These are phyloP conservation scores for Termitomyces sp. DNA, from an alignment of 768 basidiomycete genomes.

Conservation along the genomic window DNA sequence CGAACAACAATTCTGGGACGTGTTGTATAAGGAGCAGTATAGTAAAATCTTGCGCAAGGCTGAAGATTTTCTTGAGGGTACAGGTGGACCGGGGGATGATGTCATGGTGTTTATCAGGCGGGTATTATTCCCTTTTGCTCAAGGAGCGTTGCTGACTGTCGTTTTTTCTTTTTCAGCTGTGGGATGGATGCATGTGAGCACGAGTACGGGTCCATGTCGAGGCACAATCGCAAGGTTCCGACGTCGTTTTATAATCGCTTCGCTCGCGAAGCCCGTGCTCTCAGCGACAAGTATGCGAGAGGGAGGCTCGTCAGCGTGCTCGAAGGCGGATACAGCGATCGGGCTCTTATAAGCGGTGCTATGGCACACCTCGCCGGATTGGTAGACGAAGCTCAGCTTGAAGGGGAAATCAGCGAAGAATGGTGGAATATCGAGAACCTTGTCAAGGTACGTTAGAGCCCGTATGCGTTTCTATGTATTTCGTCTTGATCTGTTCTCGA, in stretches of 20 bases:
- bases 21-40: constrained; percentile 66
- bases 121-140: constrained; percentile 6
- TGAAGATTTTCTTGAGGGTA: constrained; percentile 61
- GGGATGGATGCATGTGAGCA: constrained; percentile 96
- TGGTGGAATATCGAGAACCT: constrained; percentile 72
- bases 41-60: constrained; percentile 60
- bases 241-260: constrained; percentile 83
- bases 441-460: constrained; percentile 37
- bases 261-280: constrained; percentile 57
- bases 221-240: constrained; percentile 88
- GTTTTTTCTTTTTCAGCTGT: constrained; percentile 50
- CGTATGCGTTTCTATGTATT: not conserved
- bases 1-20: constrained; percentile 70
- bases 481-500: not conserved
- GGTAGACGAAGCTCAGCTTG: constrained; percentile 27
- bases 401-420: constrained; percentile 31
- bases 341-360: constrained; percentile 77
- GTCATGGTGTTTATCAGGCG: constrained; percentile 87
- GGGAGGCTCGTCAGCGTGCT: constrained; percentile 84
- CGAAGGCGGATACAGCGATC: constrained; percentile 94
- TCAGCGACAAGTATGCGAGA: constrained; percentile 59
- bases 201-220: constrained; percentile 86
- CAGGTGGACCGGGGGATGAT: constrained; percentile 60
- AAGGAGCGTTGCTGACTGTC: not conserved
- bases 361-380: constrained; percentile 81